Evolutionary conservation across 139 green algal species (phyloP).

Genomic region (Spirogloea muscicola): DNA sequence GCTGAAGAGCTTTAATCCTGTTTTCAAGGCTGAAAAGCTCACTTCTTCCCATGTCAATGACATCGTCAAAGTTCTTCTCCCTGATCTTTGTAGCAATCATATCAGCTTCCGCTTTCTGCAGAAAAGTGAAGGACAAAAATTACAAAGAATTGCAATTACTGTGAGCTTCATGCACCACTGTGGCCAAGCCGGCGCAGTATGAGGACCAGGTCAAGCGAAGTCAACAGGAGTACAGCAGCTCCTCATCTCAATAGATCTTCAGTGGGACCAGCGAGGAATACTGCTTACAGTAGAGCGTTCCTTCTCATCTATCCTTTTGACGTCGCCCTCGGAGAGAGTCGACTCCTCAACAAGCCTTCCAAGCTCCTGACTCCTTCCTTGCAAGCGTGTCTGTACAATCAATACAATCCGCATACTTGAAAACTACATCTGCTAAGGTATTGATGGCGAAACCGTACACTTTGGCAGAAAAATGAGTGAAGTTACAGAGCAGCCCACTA

Average conservation of each 20-base stretch:
- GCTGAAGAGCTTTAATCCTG: constrained; percentile 11
- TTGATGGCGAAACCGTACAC: too few species aligned
- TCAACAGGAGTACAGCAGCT: too few species aligned
- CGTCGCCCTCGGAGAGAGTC: constrained; percentile 1
- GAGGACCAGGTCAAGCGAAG: too few species aligned
- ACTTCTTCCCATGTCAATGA: constrained; percentile 23
- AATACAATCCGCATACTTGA: not conserved
- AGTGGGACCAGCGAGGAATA: not conserved
- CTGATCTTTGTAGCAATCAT: not conserved
- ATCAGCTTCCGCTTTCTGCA: constrained; percentile 29
- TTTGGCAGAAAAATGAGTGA: too few species aligned
- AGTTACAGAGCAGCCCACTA: too few species aligned
- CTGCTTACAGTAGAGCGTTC: not conserved
- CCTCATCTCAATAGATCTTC: not conserved
- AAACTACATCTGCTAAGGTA: too few species aligned
- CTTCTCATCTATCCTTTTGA: not conserved
- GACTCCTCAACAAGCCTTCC: not conserved
- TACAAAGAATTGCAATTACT: too few species aligned
- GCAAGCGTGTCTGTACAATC: not conserved
- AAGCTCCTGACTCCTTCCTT: not conserved
- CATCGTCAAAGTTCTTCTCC: not conserved
- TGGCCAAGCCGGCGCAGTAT: too few species aligned
- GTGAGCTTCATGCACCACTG: too few species aligned
- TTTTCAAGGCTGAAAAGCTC: constrained; percentile 36
- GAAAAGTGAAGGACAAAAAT: not conserved